These are phyloP conservation scores for Colletotrichum sp. DNA, from an alignment of 2,329 filamentous ascomycete genomes.

Conservation along the genomic window DNA sequence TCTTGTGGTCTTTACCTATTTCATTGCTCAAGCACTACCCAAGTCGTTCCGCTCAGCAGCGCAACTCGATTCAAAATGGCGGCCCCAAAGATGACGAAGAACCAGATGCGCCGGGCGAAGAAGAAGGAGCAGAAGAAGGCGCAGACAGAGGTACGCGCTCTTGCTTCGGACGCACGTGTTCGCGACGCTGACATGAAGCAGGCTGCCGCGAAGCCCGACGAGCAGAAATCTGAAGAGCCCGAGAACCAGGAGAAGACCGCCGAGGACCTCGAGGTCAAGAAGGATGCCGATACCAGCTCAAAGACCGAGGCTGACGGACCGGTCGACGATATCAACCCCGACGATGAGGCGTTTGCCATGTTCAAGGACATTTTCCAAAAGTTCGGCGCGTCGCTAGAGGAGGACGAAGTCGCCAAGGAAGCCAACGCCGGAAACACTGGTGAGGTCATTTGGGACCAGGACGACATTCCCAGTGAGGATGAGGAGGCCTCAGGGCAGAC, in stretches of 20 bases:
- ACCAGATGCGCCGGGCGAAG: conserved; percentile 89
- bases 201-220: conserved; percentile 20
- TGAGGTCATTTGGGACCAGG: conserved; percentile 82
- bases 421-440: conserved; percentile 77
- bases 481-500: conserved; percentile 69
- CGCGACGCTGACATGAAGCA: not conserved
- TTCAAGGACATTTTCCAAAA: conserved; percentile 84
- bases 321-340: conserved; percentile 68
- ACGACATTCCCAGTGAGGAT: conserved; percentile 85
- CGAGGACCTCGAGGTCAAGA: conserved; percentile 49
- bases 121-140: conserved; percentile 90
- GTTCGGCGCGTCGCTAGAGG: conserved; percentile 71
- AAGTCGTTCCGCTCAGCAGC: conserved; percentile 15
- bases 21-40: conserved; percentile 33
- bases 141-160: conserved; percentile 54
- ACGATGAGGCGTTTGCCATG: conserved; percentile 81
- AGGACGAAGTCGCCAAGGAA: conserved; percentile 69
- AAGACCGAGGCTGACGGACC: conserved; percentile 50
- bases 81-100: conserved; percentile 82
- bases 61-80: conserved; percentile 55
- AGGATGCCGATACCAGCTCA: conserved; percentile 37
- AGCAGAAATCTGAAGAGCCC: conserved; percentile 31
- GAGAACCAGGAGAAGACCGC: conserved; percentile 29
- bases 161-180: no score
- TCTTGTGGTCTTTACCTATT: conserved; percentile 38